These are phyloP conservation scores for Limtongozyma cylindracea DNA, from an alignment of 805 yeast genomes.

Conservation along the genomic window DNA sequence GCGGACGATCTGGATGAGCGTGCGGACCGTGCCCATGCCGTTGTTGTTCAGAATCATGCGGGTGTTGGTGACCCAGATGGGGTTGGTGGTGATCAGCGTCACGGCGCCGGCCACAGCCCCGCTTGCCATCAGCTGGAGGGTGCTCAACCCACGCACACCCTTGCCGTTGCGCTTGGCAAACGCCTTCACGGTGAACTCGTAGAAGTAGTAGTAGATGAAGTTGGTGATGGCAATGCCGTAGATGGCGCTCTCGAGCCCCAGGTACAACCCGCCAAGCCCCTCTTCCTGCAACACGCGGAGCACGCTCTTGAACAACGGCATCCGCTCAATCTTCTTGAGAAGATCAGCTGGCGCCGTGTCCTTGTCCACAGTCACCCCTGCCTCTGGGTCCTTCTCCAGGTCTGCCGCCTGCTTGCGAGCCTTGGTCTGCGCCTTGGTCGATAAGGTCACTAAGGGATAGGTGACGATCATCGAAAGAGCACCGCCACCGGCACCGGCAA, in stretches of 20 bases:
- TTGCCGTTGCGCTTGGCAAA: conserved; percentile 7
- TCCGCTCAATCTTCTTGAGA: too few relatives aligned
- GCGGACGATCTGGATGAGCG: conserved; percentile 34
- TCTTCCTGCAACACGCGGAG: conserved; percentile 22
- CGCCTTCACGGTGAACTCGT: conserved; percentile 37
- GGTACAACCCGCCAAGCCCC: conserved; percentile 46
- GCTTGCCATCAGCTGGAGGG: conserved; percentile 43
- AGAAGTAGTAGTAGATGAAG: conserved; percentile 75
- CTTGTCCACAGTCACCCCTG: too few relatives aligned
- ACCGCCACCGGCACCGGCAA: conserved; percentile 89
- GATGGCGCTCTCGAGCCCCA: conserved; percentile 74
- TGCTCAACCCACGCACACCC: conserved; percentile 18
- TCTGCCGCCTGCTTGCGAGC: conserved; percentile 5
- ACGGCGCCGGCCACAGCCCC: conserved; percentile 79
- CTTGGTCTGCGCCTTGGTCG: conserved; percentile 73
- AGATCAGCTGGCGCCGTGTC: too few relatives aligned
- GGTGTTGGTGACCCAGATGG: conserved; percentile 89
- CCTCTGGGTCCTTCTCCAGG: conserved; percentile 1
- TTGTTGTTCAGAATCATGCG: conserved; percentile 30
- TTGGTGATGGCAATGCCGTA: conserved; percentile 66
- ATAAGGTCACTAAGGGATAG: conserved; percentile 69
- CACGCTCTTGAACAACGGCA: conserved; percentile 7
- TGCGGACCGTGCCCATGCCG: conserved; percentile 18
- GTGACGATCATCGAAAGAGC: conserved; percentile 71
- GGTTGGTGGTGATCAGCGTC: conserved; percentile 64